phyloP scores from a whole-genome alignment of 108 stramenopile species.

The Licmophora abbreviata region DNA sequence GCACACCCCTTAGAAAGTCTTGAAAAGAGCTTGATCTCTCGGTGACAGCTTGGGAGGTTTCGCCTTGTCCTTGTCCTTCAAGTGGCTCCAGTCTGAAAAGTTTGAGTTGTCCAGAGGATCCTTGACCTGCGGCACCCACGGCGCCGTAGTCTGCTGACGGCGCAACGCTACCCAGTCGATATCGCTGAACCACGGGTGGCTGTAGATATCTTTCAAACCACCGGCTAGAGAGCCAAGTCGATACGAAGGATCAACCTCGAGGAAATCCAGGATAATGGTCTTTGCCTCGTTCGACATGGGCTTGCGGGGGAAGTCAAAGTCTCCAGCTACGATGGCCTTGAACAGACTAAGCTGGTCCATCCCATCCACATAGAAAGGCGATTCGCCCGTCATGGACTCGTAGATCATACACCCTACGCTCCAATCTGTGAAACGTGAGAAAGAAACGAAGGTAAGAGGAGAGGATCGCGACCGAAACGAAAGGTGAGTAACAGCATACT shows the following conservation, averaged over 20 bases:
- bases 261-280: constrained; percentile 41
- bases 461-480: too few species aligned
- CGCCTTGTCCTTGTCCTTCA: constrained; percentile 33
- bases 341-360: constrained; percentile 82
- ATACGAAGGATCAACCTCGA: constrained; percentile 37
- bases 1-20: constrained; percentile 8
- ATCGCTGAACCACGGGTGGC: constrained; percentile 66
- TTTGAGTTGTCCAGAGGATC: constrained; percentile 56
- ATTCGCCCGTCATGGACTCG: constrained; percentile 75
- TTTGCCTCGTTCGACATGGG: constrained; percentile 8
- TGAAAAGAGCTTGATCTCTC: constrained; percentile 25
- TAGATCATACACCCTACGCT: constrained; percentile 82
- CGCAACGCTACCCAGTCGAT: constrained; percentile 60
- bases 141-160: constrained; percentile 61
- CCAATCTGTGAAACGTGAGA: constrained; percentile 56
- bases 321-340: constrained; percentile 69
- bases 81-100: constrained; percentile 44
- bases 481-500: too few species aligned
- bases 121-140: constrained; percentile 81
- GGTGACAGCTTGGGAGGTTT: constrained; percentile 16
- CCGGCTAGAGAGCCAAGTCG: constrained; percentile 51
- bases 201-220: constrained; percentile 48
- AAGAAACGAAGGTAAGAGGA: too few species aligned
- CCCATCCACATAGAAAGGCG: constrained; percentile 65
- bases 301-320: constrained; percentile 29